Evolutionary conservation across 2,329 filamentous ascomycete species (phyloP).

Genomic region (Penicillium sp.): DNA sequence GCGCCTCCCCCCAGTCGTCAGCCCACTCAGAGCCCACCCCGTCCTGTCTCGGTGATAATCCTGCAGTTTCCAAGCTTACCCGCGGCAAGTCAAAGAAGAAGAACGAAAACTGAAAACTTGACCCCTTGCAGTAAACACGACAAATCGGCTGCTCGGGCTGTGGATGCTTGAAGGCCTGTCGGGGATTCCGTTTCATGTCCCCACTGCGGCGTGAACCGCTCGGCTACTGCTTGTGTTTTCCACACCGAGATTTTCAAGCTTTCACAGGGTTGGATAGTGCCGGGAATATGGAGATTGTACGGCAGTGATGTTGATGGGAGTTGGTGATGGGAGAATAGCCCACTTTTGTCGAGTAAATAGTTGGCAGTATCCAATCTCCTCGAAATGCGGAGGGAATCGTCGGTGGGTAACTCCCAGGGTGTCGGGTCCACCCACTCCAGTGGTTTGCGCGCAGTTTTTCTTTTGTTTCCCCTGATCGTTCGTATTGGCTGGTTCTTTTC

Average conservation of each 20-base stretch:
- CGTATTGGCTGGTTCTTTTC: background rate
- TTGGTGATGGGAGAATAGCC: background rate
- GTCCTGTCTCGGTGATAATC: background rate
- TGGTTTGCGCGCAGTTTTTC: background rate
- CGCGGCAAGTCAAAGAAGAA: constrained; percentile 15
- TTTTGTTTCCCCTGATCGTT: background rate
- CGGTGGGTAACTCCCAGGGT: constrained; percentile 15
- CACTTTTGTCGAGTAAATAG: background rate
- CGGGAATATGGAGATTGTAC: background rate
- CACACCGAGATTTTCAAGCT: constrained; percentile 5
- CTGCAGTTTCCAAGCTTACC: constrained; percentile 10
- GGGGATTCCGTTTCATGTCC: constrained; percentile 11
- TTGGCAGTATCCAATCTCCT: constrained; percentile 8
- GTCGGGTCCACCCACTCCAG: constrained; percentile 9
- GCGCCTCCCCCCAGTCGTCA: background rate
- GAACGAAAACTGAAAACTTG: too few relatives aligned
- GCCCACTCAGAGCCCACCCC: background rate
- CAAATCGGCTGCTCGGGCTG: constrained; percentile 17
- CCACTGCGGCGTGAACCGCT: constrained; percentile 16
- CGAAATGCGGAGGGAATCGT: constrained; percentile 20
- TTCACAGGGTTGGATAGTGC: background rate
- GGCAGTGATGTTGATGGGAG: background rate
- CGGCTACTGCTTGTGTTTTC: constrained; percentile 8
- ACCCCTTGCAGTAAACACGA: constrained; percentile 18
- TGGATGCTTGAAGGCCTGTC: constrained; percentile 14